Evolutionary conservation across 345 rosid species (phyloP), one percentile per base, ranked within the genome.

Genomic region (Murraya paniculata): DNA sequence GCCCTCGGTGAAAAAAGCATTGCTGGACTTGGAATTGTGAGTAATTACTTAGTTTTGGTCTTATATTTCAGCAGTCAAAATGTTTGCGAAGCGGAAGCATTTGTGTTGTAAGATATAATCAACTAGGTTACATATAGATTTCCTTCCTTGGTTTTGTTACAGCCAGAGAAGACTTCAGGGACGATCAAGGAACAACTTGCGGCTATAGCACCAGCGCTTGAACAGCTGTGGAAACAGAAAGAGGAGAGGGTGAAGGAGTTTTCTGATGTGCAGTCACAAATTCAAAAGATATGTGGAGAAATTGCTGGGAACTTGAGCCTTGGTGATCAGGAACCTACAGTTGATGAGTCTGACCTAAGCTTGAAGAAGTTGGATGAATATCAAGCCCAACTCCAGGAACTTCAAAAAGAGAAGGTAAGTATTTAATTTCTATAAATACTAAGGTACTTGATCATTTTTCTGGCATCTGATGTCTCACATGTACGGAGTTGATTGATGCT

Each of bases 141-240:
- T 74, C 39, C 74, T 67, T 74, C 39, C 74, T 64, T 73, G 81
- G 74, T 59, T 79, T 53, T n/a, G 35, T 81, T 83, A 30, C 88
- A 95, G 98, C 97, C 97, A 10, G 98, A 92, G 64, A 87, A 84
- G 82, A 74, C 89, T 65, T 86, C 90, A 1, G 97, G 95, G 83
- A 96, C 99, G 60, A 96, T 94, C 88, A 96, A 94, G 89, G 94
- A 94, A 78, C 99, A 96, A 77, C 97, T 94, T 71, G 94, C 91
- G 22, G 94, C 95, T 50, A 96, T 96, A 83, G 97, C 97, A 73
- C 99, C 99, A 2, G 91, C 81, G 7, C 97, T 96, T 65, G 95
- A 94, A 76, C 94, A 91, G 82, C 91, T 96, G 76, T 92, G 93
- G 92, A 90, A 90, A 81, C 98, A 90, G 88, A 94, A 96, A 85